Percentiles rank a stretch among this genome's conserved stretches.
These are phyloP conservation scores for Hygrocybe coccinea DNA, from an alignment of 768 basidiomycete genomes.

Conservation along the genomic window DNA sequence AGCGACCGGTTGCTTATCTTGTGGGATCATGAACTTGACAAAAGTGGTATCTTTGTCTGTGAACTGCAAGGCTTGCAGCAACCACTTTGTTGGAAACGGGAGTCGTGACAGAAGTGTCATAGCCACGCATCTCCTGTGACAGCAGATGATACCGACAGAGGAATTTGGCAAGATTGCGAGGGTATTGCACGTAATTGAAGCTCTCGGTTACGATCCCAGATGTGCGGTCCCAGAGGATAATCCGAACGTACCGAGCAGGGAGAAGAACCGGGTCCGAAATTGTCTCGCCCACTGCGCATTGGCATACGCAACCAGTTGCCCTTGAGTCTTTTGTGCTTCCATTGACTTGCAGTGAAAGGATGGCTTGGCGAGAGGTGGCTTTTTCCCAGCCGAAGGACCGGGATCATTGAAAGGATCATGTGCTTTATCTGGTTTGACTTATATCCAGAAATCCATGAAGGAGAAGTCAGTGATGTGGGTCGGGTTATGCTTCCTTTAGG, in stretches of 20 bases:
- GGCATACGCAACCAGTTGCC: slow-evolving; percentile 21
- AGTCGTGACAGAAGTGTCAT: slow-evolving; percentile 22
- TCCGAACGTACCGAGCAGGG: slow-evolving; percentile 21
- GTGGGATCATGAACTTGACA: slow-evolving; percentile 10
- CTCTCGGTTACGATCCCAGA: slow-evolving; percentile 27
- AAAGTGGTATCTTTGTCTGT: slow-evolving; percentile 5
- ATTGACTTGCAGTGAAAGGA: neutral
- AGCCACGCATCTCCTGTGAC: slow-evolving; percentile 17
- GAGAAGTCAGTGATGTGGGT: neutral
- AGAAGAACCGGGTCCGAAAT: slow-evolving; percentile 25
- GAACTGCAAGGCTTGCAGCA: slow-evolving; percentile 10
- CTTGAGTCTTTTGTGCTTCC: slow-evolving; percentile 10
- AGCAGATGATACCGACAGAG: slow-evolving; percentile 24
- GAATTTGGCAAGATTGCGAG: slow-evolving; percentile 23
- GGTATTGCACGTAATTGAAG: slow-evolving; percentile 21
- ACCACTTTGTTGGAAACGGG: slow-evolving; percentile 9
- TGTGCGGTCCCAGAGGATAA: slow-evolving; percentile 32
- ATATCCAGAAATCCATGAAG: neutral
- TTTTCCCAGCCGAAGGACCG: slow-evolving; percentile 3
- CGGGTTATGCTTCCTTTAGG: neutral
- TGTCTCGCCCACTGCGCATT: slow-evolving; percentile 23
- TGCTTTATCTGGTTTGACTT: slow-evolving; percentile 13
- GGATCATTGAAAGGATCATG: slow-evolving; percentile 14
- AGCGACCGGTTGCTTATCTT: slow-evolving; percentile 11
- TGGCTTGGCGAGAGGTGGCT: neutral